Evolutionary conservation across 2,329 filamentous ascomycete species (phyloP).

Genomic region (Exophiala dermatitidis): DNA sequence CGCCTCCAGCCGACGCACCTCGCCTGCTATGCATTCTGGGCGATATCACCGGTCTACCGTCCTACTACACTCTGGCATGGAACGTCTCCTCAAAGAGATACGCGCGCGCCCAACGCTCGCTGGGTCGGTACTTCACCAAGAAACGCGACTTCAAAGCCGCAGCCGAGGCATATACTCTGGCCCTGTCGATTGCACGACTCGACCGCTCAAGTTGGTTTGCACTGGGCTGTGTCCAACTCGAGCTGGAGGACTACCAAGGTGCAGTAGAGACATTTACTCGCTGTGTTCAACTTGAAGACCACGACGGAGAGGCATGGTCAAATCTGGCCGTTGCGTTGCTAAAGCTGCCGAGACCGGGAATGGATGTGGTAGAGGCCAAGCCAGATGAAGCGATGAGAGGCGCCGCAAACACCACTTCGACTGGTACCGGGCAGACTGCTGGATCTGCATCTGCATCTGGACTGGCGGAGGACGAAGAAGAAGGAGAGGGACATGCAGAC

Average conservation of each 20-base stretch:
- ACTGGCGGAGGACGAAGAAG: constrained; percentile 2
- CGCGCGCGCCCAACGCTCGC: constrained; percentile 75
- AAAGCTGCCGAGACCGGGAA: constrained; percentile 35
- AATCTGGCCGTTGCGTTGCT: constrained; percentile 83
- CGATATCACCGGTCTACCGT: constrained; percentile 69
- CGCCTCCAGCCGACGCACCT: constrained; percentile 68
- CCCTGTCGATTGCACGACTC: constrained; percentile 70
- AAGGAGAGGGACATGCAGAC: background rate
- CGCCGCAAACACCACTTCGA: background rate
- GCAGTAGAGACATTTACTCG: constrained; percentile 78
- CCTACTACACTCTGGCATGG: constrained; percentile 81
- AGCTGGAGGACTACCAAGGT: constrained; percentile 66
- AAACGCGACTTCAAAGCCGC: constrained; percentile 61
- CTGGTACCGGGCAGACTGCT: background rate
- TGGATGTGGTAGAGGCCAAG: constrained; percentile 2
- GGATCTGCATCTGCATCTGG: background rate
- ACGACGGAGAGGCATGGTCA: constrained; percentile 87
- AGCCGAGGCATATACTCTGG: constrained; percentile 68
- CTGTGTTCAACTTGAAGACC: constrained; percentile 76
- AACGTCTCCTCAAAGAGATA: constrained; percentile 72
- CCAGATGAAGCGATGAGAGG: background rate
- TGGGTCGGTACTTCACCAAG: constrained; percentile 70
- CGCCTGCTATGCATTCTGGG: constrained; percentile 89
- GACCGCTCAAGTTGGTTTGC: constrained; percentile 83
- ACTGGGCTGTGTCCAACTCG: constrained; percentile 78